Evolutionary conservation across 257 asterid species (phyloP), one percentile per base, ranked within the genome.

Genomic region (Striga asiatica): DNA sequence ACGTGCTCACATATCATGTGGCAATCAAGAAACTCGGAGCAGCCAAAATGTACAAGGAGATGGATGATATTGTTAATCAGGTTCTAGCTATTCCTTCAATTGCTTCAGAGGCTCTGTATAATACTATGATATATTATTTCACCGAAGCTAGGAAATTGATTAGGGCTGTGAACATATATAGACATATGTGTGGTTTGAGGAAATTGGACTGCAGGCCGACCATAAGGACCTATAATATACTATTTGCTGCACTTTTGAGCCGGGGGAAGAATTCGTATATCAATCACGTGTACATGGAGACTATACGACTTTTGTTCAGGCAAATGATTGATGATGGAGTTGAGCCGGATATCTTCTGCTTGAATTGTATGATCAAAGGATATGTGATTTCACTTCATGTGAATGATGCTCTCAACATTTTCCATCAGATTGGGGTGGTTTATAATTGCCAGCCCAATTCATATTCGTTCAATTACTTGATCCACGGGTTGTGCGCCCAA

Each of bases 281-380:
- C 47, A 84, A 82, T 66, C 82, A 86, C 47, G 61, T 89, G 76
- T 89, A 86, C 63, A 83, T 86, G 96, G 96, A 81, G 60, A 77
- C 85, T 21, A 73, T 72, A 35, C 76, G 95, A 34, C 57, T 78
- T 50, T 71, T 89, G 54, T 89, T 89, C 68, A 83, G 70, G 74
- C 88, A 86, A 74, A 89, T 89, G 98, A 70, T 86, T 29, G 82
- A 74, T 56, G 95, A 86, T 76, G 94, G 89, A 38, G 64, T 83
- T 21, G 92, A 89, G 75, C 96, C 98, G 7, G 96, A 89, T 76
- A 55, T 83, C 12, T 77, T 79, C 60, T 68, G 91, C 20, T 72
- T 89, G 82, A 89, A 89, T 72, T 78, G 76, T 46, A 74, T 89
- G 96, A 89, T 89, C 61, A 89, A 89, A 63, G 98, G 98, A 5